phyloP scores from a whole-genome alignment of 148 eudicot species.

The Persicaria maculosa region DNA sequence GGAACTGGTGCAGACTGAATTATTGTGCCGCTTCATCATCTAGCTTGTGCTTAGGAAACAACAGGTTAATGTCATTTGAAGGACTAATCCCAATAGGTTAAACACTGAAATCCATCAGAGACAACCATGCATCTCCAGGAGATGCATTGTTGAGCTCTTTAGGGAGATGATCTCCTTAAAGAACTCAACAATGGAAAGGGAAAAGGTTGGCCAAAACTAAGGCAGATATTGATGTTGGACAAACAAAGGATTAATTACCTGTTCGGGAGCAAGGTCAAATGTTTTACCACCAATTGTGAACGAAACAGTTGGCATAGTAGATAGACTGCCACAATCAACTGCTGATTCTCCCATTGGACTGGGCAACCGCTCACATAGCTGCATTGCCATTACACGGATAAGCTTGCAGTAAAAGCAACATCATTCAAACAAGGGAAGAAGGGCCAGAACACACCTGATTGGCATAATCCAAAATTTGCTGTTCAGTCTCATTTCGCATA shows the following conservation, averaged over 20 bases:
- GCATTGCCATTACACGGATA: conserved; percentile 19
- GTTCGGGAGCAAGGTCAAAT: conserved; percentile 62
- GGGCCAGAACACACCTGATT: conserved; percentile 19
- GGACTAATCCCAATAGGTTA: no score
- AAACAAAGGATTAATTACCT: conserved; percentile 33
- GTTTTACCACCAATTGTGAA: conserved; percentile 74
- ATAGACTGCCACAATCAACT: conserved; percentile 59
- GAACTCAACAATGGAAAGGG: not conserved
- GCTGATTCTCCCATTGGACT: conserved; percentile 91
- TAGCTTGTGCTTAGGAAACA: no score
- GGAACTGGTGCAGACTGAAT: no score
- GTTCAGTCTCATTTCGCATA: conserved; percentile 56
- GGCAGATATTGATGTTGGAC: not conserved
- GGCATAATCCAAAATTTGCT: conserved; percentile 57
- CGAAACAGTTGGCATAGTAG: conserved; percentile 70
- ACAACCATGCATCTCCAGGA: no score
- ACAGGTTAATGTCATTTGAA: no score
- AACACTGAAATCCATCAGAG: no score
- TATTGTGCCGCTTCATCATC: no score
- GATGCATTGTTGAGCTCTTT: no score
- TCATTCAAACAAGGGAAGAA: not conserved
- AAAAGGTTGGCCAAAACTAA: no score
- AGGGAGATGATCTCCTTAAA: not conserved
- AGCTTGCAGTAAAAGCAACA: conserved; percentile 7
- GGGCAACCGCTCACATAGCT: conserved; percentile 80